These are phyloP conservation scores for Candida pseudofarinosa DNA, from an alignment of 805 yeast species.

Conservation along the genomic window DNA sequence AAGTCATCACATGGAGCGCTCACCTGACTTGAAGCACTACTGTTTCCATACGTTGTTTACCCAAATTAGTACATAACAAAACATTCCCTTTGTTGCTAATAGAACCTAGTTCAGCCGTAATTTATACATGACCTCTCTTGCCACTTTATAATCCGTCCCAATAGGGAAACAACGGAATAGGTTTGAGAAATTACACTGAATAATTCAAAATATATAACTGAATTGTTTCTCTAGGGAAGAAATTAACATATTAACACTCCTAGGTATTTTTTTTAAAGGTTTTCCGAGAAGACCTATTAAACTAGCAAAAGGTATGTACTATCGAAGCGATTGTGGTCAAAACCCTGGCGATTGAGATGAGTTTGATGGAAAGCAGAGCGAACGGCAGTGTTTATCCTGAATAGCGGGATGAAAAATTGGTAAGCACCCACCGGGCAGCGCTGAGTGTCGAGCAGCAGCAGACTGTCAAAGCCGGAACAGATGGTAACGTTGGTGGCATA, in stretches of 20 bases:
- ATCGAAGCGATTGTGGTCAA: too few species aligned
- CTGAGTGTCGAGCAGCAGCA: too few species aligned
- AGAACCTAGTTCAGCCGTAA: constrained; percentile 3
- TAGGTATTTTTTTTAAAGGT: background rate
- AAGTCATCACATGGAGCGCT: background rate
- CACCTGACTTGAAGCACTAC: background rate
- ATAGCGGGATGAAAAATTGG: too few species aligned
- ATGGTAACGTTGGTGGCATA: too few species aligned
- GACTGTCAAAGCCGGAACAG: too few species aligned
- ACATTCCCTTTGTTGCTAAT: constrained; percentile 3
- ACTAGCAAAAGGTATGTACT: background rate
- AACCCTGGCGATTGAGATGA: too few species aligned
- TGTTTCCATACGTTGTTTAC: background rate
- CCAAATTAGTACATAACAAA: background rate
- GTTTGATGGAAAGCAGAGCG: too few species aligned
- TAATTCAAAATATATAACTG: background rate
- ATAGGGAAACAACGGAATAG: constrained; percentile 1
- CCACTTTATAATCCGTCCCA: constrained; percentile 1
- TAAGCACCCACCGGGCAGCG: too few species aligned
- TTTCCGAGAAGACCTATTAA: background rate
- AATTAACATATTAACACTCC: background rate
- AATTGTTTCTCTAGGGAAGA: background rate
- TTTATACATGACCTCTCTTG: constrained; percentile 2
- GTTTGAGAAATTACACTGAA: background rate
- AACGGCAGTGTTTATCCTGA: too few species aligned